These are phyloP conservation scores for Furcasterigmium sp. DNA, from an alignment of 2,329 filamentous ascomycete genomes.

Conservation along the genomic window DNA sequence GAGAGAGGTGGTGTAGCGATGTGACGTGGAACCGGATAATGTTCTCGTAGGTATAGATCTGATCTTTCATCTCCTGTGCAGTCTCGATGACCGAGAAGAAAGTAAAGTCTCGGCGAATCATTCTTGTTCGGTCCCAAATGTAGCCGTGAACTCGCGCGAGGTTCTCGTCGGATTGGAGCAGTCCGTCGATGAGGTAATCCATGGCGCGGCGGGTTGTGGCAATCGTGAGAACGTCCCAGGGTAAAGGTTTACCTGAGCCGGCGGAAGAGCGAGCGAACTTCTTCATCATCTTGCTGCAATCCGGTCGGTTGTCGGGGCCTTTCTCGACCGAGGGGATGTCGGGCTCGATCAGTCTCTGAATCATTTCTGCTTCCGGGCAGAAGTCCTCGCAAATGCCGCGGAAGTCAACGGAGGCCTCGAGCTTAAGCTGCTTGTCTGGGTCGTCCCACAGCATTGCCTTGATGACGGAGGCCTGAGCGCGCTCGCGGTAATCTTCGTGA, in stretches of 20 bases:
- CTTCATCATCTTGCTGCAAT: slow-evolving; percentile 56
- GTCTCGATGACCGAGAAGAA: slow-evolving; percentile 62
- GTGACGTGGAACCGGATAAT: slow-evolving; percentile 64
- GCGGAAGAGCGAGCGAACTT: slow-evolving; percentile 63
- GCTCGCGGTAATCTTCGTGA: slow-evolving; percentile 52
- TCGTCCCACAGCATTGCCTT: slow-evolving; percentile 59
- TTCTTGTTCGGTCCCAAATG: slow-evolving; percentile 63
- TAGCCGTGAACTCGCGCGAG: slow-evolving; percentile 56
- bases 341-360: slow-evolving; percentile 56
- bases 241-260: slow-evolving; percentile 61
- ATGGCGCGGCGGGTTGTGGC: slow-evolving; percentile 52
- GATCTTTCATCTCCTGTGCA: slow-evolving; percentile 48
- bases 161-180: slow-evolving; percentile 50
- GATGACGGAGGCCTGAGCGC: slow-evolving; percentile 52
- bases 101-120: slow-evolving; percentile 63
- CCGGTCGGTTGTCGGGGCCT: slow-evolving; percentile 38
- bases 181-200: slow-evolving; percentile 57
- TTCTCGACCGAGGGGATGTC: slow-evolving; percentile 55
- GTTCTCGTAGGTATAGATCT: slow-evolving; percentile 60
- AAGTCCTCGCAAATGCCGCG: slow-evolving; percentile 65
- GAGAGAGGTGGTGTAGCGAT: slow-evolving; percentile 57
- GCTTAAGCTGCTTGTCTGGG: slow-evolving; percentile 55
- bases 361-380: slow-evolving; percentile 64
- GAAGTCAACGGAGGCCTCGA: slow-evolving; percentile 61
- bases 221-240: slow-evolving; percentile 62